Conservation (phyloP, 352 stramenopile species). For the Globisporangium nodosum region DNA sequence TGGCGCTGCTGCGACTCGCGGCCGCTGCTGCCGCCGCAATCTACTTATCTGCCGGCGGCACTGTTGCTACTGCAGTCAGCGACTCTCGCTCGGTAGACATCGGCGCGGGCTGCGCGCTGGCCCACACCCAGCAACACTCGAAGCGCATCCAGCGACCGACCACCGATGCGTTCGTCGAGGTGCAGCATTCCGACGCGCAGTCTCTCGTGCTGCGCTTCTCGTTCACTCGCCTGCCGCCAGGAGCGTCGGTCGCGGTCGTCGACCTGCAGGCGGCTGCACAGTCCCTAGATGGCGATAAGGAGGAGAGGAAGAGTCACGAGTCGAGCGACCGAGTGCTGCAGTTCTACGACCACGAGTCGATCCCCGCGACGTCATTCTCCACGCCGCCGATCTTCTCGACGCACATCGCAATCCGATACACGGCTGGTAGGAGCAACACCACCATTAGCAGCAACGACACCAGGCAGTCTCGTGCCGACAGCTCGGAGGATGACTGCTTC, state of each 20-base stretch:
- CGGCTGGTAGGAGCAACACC: background rate
- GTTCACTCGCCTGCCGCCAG: slow-evolving; percentile 17
- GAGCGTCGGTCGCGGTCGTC: slow-evolving; percentile 15
- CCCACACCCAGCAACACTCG: background rate
- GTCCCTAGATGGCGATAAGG: too few relatives aligned
- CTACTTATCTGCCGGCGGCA: background rate
- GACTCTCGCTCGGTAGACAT: background rate
- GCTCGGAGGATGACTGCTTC: slow-evolving; percentile 8
- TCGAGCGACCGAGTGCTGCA: background rate
- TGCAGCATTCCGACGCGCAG: slow-evolving; percentile 20
- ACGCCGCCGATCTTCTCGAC: slow-evolving; percentile 14
- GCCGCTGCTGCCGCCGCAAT: background rate
- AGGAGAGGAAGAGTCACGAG: background rate
- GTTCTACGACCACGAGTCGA: slow-evolving; percentile 1
- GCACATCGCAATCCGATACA: slow-evolving; percentile 16
- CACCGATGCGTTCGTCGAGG: slow-evolving; percentile 9
- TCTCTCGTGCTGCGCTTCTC: slow-evolving; percentile 34
- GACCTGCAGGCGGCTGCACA: slow-evolving; percentile 1
- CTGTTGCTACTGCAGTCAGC: too few relatives aligned
- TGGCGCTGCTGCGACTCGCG: background rate
- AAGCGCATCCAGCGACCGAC: background rate
- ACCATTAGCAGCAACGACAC: background rate
- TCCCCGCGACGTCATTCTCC: slow-evolving; percentile 11
- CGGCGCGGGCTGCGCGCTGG: background rate
- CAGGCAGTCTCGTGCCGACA: background rate